Evolutionary conservation across 1,139 yeast species (phyloP), one percentile per base, ranked within the genome.

Genomic region (Yamadazyma buinensis): DNA sequence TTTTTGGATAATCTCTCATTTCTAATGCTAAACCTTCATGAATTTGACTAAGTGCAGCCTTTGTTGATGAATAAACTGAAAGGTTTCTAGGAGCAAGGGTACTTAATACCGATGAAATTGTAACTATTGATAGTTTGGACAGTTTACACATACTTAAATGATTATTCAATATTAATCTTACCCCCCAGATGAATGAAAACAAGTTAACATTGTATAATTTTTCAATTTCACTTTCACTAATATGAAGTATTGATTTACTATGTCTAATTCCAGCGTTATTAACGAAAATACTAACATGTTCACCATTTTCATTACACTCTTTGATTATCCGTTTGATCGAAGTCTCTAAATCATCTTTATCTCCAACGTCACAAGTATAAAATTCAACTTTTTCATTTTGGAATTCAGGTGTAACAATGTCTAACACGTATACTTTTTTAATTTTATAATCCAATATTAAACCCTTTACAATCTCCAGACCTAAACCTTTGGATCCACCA

Each of bases 261-360:
- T 77, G 78, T 33, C 90, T 65, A 9, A 80, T 59, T 0, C 92
- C 95, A 1, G 95, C 95, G 54, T 85, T 86, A 50, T 84, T 83
- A 18, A 88, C 61, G 28, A 85, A 54, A 0, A 84, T 61, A 22
- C 79, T 70, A 2, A 84, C 59, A 15, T 49, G 43, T 2, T 61
- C 59, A 9, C 55, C 47, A n/a, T 46, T 37, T 1, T 36, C 23
- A 15, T 57, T 55, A 26, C 79, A 60, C 7, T 44, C 37, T 0
- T 47, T 37, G 3, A 68, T 47, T 1, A 67, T 54, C 1, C 40
- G 39, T 3, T 49, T 44, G 3, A 65, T 23, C 1, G 44, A 41
- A 1, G 11, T 3, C 4, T 43, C 43, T 2, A 76, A 55, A 12
- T 52, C 53, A 1, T 43, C 39, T n/a, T 59, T 57, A 35, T 66